Evolutionary conservation across 1,139 yeast species (phyloP).

Genomic region (Protomyces arabidopsidicola): DNA sequence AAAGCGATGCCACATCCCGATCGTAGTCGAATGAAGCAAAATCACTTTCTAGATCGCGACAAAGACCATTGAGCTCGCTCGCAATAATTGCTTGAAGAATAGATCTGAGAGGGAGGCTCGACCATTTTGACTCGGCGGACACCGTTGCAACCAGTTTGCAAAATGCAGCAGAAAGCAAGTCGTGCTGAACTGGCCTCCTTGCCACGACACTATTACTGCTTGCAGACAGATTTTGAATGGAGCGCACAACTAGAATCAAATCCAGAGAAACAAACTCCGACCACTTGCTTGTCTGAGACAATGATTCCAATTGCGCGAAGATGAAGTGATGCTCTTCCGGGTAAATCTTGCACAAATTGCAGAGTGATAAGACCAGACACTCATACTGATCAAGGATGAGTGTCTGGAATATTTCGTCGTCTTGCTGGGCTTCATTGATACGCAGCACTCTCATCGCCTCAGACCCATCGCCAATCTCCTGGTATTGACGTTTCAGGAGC

Average conservation of each 20-base stretch:
- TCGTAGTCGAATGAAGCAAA: slow-evolving; percentile 41
- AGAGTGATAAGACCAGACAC: neutral
- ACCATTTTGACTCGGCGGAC: slow-evolving; percentile 35
- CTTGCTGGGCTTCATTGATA: neutral
- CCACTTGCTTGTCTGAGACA: neutral
- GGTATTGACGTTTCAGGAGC: neutral
- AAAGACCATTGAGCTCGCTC: slow-evolving; percentile 66
- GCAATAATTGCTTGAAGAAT: slow-evolving; percentile 58
- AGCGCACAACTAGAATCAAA: neutral
- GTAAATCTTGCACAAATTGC: neutral
- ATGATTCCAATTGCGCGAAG: neutral
- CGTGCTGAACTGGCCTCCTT: slow-evolving; percentile 2
- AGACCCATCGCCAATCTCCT: neutral
- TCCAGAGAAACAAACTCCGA: neutral
- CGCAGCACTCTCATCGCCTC: slow-evolving; percentile 1
- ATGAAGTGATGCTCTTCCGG: neutral
- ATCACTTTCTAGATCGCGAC: slow-evolving; percentile 47
- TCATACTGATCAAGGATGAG: slow-evolving; percentile 15
- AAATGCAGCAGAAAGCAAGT: neutral
- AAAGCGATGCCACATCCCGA: slow-evolving; percentile 46
- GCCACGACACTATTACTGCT: slow-evolving; percentile 26
- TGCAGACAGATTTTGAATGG: slow-evolving; percentile 19
- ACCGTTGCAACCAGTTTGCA: slow-evolving; percentile 10
- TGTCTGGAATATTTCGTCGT: neutral
- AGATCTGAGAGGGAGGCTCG: slow-evolving; percentile 46